Percentiles rank a stretch among this genome's conserved stretches.
These are phyloP conservation scores for Buddleja alternifolia DNA, from an alignment of 257 asterid genomes.

Conservation along the genomic window DNA sequence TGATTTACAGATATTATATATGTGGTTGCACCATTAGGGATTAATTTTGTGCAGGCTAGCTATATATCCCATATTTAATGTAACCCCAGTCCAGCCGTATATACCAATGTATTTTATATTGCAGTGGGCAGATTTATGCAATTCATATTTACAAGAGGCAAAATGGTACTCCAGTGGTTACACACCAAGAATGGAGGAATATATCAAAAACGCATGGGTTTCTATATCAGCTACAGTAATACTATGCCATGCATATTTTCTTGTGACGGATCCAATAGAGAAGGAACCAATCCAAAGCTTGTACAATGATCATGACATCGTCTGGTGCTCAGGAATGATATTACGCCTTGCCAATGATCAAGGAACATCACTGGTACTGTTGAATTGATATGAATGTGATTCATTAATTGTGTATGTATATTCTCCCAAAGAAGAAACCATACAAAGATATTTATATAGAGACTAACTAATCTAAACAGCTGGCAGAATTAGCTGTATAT, in stretches of 20 bases:
- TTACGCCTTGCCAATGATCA: conserved; percentile 48
- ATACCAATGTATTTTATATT: neutral
- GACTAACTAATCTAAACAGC: too few relatives aligned
- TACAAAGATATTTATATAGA: too few relatives aligned
- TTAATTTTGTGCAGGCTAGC: too few relatives aligned
- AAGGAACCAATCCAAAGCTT: conserved; percentile 33
- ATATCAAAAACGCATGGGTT: conserved; percentile 43
- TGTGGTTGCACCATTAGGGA: too few relatives aligned
- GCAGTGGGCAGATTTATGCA: conserved; percentile 40
- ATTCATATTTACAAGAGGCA: conserved; percentile 37
- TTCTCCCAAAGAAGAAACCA: too few relatives aligned
- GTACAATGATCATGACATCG: conserved; percentile 23
- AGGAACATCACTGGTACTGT: conserved; percentile 49
- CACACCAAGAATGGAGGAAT: conserved; percentile 45
- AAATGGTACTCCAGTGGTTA: conserved; percentile 43
- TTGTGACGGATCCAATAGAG: conserved; percentile 27
- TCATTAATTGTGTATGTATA: too few relatives aligned
- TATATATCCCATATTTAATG: too few relatives aligned
- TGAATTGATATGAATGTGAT: too few relatives aligned
- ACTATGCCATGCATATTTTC: conserved; percentile 35
- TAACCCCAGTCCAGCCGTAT: too few relatives aligned
- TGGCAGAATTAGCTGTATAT: too few relatives aligned
- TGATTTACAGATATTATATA: too few relatives aligned
- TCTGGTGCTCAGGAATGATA: conserved; percentile 36
- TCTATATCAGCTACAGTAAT: conserved; percentile 38